Percentiles rank a stretch among this genome's conserved stretches.
Conservation (phyloP, 192 early-diverging fungal species). For the Haplosporangium gracile region DNA sequence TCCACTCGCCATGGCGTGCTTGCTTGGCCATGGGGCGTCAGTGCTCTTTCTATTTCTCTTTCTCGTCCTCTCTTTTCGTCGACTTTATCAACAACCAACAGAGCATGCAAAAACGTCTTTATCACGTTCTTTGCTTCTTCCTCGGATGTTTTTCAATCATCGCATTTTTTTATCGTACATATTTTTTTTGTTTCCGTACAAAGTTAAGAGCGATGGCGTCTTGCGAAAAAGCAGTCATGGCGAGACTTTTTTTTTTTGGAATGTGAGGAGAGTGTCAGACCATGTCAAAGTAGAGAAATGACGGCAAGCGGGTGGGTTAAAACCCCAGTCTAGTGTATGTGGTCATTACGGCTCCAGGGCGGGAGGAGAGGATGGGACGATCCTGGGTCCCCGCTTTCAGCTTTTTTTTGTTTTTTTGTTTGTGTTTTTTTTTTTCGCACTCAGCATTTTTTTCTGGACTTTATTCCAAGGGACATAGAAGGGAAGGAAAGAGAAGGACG, state of each 20-base stretch:
- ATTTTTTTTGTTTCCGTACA: neutral
- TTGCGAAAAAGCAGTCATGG: neutral
- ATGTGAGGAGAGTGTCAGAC: neutral
- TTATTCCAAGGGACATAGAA: no score
- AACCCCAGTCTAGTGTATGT: neutral
- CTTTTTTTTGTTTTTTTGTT: neutral
- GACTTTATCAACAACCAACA: neutral
- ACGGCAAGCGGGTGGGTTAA: neutral
- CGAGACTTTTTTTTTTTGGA: no score
- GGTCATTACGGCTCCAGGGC: neutral
- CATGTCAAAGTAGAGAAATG: neutral
- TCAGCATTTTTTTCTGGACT: neutral
- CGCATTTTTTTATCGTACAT: neutral
- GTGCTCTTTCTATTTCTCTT: neutral
- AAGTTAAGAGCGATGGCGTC: neutral
- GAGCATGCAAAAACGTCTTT: neutral
- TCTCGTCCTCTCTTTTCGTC: neutral
- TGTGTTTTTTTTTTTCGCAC: neutral
- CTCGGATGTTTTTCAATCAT: neutral
- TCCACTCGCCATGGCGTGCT: conserved; percentile 5
- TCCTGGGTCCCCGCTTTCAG: neutral
- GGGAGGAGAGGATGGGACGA: neutral
- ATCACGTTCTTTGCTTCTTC: neutral
- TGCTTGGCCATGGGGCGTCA: neutral
- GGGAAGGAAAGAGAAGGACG: no score